Conservation (phyloP, 2,329 filamentous ascomycete genomes). For the Pestalotiopsis sp. region DNA sequence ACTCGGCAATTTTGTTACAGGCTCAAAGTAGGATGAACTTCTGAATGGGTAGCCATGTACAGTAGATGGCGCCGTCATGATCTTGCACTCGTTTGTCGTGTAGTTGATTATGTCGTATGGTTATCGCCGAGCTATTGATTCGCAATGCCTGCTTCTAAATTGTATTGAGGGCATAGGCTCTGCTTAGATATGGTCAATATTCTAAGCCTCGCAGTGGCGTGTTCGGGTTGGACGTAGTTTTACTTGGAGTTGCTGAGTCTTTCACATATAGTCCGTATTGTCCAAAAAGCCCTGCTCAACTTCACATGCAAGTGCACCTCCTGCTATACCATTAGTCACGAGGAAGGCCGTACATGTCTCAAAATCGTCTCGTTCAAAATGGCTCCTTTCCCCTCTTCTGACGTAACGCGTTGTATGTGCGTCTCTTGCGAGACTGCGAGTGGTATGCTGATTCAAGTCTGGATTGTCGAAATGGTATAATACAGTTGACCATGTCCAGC, state of each 20-base stretch:
- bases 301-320: background rate
- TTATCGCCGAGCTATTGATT: background rate
- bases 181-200: background rate
- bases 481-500: slow-evolving; percentile 14
- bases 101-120: background rate
- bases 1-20: background rate
- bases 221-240: background rate
- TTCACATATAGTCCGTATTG: background rate
- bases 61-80: background rate
- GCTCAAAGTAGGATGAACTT: background rate
- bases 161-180: background rate
- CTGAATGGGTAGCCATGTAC: background rate
- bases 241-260: background rate
- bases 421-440: background rate
- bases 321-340: background rate
- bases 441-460: slow-evolving; percentile 15
- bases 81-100: too few species aligned
- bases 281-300: background rate
- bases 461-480: slow-evolving; percentile 16
- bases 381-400: background rate
- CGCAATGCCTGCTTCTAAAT: background rate
- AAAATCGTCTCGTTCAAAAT: background rate
- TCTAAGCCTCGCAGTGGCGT: background rate
- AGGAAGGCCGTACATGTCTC: background rate
- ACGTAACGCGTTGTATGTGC: background rate